Evolutionary conservation across 495 filamentous ascomycete genomes (phyloP).

Genomic region (Xylaria castorea): DNA sequence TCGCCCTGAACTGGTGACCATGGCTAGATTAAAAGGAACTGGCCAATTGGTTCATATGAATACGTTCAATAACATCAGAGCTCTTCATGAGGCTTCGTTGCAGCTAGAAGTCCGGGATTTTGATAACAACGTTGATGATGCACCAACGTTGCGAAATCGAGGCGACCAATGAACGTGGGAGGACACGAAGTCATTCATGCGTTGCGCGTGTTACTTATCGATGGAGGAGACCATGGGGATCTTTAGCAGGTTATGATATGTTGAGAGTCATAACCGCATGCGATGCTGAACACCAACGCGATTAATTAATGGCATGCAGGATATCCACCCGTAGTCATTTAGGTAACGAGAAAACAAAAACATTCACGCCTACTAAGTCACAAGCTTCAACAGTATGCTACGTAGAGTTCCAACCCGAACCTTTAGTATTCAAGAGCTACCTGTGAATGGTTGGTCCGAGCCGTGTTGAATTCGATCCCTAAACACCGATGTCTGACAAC

Average conservation of each 20-base stretch:
- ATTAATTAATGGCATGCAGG: not conserved
- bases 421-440: not conserved
- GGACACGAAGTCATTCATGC: not conserved
- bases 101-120: slow-evolving; percentile 38
- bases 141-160: not conserved
- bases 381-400: not conserved
- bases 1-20: slow-evolving; percentile 11
- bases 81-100: slow-evolving; percentile 28
- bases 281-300: not conserved
- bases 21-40: slow-evolving; percentile 25
- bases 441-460: not conserved
- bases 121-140: not conserved
- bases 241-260: not conserved
- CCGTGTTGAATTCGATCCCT: slow-evolving; percentile 11
- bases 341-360: not conserved
- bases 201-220: not conserved
- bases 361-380: not conserved
- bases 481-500: slow-evolving; percentile 13
- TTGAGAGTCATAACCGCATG: not conserved
- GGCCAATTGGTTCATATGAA: slow-evolving; percentile 23
- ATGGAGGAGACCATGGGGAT: not conserved
- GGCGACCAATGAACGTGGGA: not conserved
- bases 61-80: slow-evolving; percentile 17
- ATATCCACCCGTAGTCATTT: not conserved
- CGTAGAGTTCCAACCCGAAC: not conserved